Evolutionary conservation across 2,329 filamentous ascomycete genomes (phyloP).

Genomic region (Mollisia scopiformis): DNA sequence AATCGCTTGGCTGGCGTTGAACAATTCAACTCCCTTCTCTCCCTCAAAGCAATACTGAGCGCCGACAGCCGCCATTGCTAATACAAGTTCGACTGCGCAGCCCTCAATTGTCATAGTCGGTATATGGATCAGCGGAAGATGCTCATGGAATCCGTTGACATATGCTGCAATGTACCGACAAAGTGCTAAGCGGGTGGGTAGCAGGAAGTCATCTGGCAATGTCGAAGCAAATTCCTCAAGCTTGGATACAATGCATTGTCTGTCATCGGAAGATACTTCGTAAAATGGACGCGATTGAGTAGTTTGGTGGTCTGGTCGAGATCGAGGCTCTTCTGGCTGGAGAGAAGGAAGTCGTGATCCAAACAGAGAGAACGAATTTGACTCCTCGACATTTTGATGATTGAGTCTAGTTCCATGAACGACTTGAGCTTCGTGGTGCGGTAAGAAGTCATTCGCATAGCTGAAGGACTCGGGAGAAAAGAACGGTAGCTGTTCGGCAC

Average conservation of each 20-base stretch:
- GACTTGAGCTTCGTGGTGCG: conserved; percentile 14
- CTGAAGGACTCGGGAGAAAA: conserved; percentile 47
- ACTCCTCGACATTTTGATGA: conserved; percentile 9
- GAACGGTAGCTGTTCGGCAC: conserved; percentile 48
- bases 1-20: conserved; percentile 63
- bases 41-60: conserved; percentile 68
- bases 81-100: conserved; percentile 68
- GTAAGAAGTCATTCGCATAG: conserved; percentile 31
- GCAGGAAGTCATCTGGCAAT: conserved; percentile 63
- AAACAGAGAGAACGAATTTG: conserved; percentile 14
- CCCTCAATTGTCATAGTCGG: conserved; percentile 66
- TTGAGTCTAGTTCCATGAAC: not conserved
- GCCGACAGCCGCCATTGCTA: conserved; percentile 69
- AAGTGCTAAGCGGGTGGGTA: conserved; percentile 70
- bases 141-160: conserved; percentile 65
- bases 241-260: conserved; percentile 41
- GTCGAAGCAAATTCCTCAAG: conserved; percentile 64
- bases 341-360: conserved; percentile 20
- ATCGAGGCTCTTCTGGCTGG: conserved; percentile 11
- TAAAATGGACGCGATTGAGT: conserved; percentile 25
- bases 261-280: conserved; percentile 55
- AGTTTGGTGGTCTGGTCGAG: not conserved
- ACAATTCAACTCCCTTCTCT: conserved; percentile 60
- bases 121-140: conserved; percentile 67
- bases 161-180: conserved; percentile 73